These are phyloP conservation scores for Penicillium samsonianum DNA, from an alignment of 495 filamentous ascomycete genomes.

Conservation along the genomic window DNA sequence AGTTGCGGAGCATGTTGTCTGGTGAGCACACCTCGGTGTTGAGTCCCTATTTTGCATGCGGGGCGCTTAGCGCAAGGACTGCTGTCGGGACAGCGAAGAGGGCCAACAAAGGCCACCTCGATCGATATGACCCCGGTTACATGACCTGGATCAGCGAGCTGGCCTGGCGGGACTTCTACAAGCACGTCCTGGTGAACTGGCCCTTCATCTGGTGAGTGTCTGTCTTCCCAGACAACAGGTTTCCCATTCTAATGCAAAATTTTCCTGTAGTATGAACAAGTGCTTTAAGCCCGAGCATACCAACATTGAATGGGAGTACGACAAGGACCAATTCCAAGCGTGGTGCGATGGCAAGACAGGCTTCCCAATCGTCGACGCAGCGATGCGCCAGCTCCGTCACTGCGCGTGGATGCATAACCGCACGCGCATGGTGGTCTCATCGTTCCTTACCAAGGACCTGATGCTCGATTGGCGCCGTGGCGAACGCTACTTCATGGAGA, in stretches of 20 bases:
- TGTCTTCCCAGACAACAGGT: not conserved
- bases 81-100: conserved; percentile 66
- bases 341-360: conserved; percentile 83
- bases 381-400: conserved; percentile 77
- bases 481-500: conserved; percentile 85
- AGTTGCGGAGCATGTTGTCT: conserved; percentile 61
- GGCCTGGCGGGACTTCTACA: conserved; percentile 93
- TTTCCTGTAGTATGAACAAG: conserved; percentile 73
- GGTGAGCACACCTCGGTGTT: conserved; percentile 66
- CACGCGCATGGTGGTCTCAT: conserved; percentile 83
- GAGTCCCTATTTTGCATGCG: conserved; percentile 77
- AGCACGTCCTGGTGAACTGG: conserved; percentile 83
- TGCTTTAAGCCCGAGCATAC: conserved; percentile 88
- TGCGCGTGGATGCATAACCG: conserved; percentile 90
- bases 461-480: conserved; percentile 89
- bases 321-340: conserved; percentile 61
- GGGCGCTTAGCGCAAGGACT: conserved; percentile 76
- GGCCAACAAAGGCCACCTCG: conserved; percentile 69
- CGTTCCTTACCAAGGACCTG: conserved; percentile 84
- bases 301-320: conserved; percentile 80
- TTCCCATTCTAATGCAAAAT: not conserved
- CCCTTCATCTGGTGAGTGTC: conserved; percentile 75
- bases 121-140: conserved; percentile 68
- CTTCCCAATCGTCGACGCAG: conserved; percentile 86
- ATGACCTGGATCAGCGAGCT: conserved; percentile 82